phyloP scores from a whole-genome alignment of 768 basidiomycete species.

The Sporobolomyces roseus region DNA sequence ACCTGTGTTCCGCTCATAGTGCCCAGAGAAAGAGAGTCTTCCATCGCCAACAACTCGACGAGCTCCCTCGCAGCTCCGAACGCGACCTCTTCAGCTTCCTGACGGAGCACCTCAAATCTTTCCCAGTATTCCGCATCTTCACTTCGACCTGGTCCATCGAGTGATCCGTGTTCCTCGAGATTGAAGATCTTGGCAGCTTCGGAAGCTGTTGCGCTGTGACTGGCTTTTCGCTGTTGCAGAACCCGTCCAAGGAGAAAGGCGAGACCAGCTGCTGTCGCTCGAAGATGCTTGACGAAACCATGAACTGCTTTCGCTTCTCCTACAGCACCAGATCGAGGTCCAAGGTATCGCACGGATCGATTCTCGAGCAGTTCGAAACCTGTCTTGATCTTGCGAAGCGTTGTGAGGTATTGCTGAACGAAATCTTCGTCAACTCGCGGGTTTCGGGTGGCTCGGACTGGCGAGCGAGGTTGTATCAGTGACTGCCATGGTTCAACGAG shows the following conservation, averaged over 20 bases:
- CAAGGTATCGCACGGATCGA: neutral
- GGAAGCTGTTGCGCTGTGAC: neutral
- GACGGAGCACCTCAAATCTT: neutral
- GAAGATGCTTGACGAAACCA: neutral
- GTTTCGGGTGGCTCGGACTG: conserved; percentile 9
- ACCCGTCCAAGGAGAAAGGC: conserved; percentile 6
- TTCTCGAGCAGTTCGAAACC: neutral
- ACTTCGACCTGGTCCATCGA: neutral
- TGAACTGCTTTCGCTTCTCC: neutral
- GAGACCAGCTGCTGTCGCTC: neutral
- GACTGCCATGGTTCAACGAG: no score
- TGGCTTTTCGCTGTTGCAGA: neutral
- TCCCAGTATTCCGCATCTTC: conserved; percentile 9
- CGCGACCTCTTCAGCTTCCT: neutral
- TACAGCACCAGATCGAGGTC: neutral
- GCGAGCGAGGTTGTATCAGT: no score
- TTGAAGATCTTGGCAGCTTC: conserved; percentile 4
- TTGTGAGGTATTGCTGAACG: neutral
- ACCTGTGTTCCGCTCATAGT: conserved; percentile 3
- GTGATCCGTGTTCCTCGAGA: neutral
- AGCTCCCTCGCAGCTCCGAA: conserved; percentile 2
- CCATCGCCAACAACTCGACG: neutral
- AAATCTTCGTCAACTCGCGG: conserved; percentile 1
- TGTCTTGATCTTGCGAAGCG: neutral
- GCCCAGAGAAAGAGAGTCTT: neutral